A percentile compares a stretch with the other conserved stretches of the same genome.
Conservation (phyloP, 164 flowering plant species). For the Sedum album region DNA sequence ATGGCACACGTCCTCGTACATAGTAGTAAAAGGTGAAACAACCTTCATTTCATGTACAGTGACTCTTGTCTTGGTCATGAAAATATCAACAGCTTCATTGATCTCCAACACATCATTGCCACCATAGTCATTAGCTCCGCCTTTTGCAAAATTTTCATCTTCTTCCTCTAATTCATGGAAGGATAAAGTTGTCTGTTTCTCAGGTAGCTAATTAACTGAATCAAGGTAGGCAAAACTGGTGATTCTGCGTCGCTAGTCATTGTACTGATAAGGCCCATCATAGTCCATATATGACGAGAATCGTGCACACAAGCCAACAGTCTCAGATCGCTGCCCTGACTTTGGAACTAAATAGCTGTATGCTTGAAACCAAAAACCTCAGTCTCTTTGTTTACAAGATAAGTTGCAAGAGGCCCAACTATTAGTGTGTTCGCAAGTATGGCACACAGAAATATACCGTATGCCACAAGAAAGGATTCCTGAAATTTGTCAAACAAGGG, state of each 20-base stretch:
- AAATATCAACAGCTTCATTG: slow-evolving; percentile 41
- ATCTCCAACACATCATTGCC: slow-evolving; percentile 58
- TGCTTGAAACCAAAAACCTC: slow-evolving; percentile 22
- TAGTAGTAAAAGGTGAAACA: slow-evolving; percentile 28
- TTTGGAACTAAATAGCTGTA: slow-evolving; percentile 28
- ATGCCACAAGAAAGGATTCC: slow-evolving; percentile 17
- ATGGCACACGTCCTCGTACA: slow-evolving; percentile 57
- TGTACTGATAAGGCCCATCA: slow-evolving; percentile 31
- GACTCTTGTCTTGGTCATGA: slow-evolving; percentile 28
- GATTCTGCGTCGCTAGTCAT: slow-evolving; percentile 15
- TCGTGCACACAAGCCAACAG: slow-evolving; percentile 52
- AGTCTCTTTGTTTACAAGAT: slow-evolving; percentile 28
- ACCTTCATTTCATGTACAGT: slow-evolving; percentile 32
- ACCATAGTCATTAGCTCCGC: slow-evolving; percentile 53
- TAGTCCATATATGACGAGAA: slow-evolving; percentile 40
- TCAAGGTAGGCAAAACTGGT: slow-evolving; percentile 37
- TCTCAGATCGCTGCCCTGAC: slow-evolving; percentile 42
- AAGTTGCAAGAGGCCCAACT: slow-evolving; percentile 29
- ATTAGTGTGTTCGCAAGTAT: slow-evolving; percentile 37
- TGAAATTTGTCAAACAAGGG: not conserved
- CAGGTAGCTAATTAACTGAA: slow-evolving; percentile 56
- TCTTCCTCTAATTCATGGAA: slow-evolving; percentile 45
- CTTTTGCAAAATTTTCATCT: slow-evolving; percentile 25
- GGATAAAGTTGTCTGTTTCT: slow-evolving; percentile 23
- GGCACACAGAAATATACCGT: slow-evolving; percentile 21